A percentile compares a stretch with the other conserved stretches of the same genome.
These are phyloP conservation scores for Leucogyrophana mollusca DNA, from an alignment of 768 basidiomycete genomes.

Conservation along the genomic window DNA sequence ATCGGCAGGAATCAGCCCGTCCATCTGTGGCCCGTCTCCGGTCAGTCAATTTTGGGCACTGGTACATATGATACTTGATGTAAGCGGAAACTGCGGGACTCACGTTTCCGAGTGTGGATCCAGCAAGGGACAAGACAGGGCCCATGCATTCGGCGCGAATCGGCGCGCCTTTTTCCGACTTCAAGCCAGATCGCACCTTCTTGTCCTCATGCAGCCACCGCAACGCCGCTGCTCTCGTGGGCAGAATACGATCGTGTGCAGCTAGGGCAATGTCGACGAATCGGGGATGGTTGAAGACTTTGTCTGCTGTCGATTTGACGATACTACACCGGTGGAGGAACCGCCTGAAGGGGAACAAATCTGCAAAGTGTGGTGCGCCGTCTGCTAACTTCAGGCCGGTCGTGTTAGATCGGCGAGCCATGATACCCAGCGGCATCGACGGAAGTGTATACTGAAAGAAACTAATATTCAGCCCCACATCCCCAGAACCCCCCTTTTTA, in stretches of 20 bases:
- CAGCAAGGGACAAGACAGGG: slow-evolving; percentile 17
- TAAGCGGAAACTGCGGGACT: slow-evolving; percentile 6
- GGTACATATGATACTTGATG: too few species aligned
- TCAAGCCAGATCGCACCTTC: not conserved
- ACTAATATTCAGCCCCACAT: slow-evolving; percentile 40
- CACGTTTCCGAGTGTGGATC: slow-evolving; percentile 38
- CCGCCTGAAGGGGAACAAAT: slow-evolving; percentile 41
- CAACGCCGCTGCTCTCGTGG: slow-evolving; percentile 19
- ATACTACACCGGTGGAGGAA: slow-evolving; percentile 44
- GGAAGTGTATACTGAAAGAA: slow-evolving; percentile 44
- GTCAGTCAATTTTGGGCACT: too few species aligned
- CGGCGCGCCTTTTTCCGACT: not conserved
- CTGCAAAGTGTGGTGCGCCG: slow-evolving; percentile 36
- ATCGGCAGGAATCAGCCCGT: slow-evolving; percentile 30
- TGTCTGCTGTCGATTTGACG: slow-evolving; percentile 34
- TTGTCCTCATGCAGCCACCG: slow-evolving; percentile 20
- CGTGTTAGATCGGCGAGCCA: slow-evolving; percentile 1
- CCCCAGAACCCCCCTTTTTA: slow-evolving; percentile 36
- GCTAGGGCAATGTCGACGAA: slow-evolving; percentile 38
- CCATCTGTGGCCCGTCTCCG: slow-evolving; percentile 29
- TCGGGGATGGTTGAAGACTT: slow-evolving; percentile 39
- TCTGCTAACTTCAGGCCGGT: slow-evolving; percentile 31
- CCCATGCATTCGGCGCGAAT: slow-evolving; percentile 7
- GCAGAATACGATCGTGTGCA: slow-evolving; percentile 20
- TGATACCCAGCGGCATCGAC: slow-evolving; percentile 39